phyloP scores from a whole-genome alignment of 768 basidiomycete species.

The Gelatoporia subvermispora region DNA sequence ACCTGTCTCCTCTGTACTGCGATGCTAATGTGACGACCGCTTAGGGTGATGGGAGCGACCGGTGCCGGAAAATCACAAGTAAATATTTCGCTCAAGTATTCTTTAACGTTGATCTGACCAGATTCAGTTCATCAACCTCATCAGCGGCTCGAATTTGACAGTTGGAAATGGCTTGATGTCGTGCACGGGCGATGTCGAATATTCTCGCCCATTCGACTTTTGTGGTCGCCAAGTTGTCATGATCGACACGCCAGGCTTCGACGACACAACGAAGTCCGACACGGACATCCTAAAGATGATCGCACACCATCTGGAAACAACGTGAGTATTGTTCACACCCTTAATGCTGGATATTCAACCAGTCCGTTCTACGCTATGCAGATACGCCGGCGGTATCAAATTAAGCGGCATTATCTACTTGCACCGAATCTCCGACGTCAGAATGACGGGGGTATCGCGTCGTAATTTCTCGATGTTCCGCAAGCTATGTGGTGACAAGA shows the following conservation, averaged over 20 bases:
- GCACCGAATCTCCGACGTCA: slow-evolving; percentile 21
- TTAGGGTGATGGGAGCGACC: slow-evolving; percentile 19
- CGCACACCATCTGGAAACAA: slow-evolving; percentile 5
- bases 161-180: slow-evolving; percentile 45
- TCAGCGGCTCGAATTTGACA: slow-evolving; percentile 43
- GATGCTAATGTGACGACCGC: background rate
- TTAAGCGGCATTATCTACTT: slow-evolving; percentile 23
- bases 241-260: slow-evolving; percentile 59
- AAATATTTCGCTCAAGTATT: background rate
- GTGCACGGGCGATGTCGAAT: slow-evolving; percentile 44
- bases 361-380: too few relatives aligned
- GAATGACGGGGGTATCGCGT: slow-evolving; percentile 17
- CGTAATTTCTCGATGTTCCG: slow-evolving; percentile 22
- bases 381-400: slow-evolving; percentile 10
- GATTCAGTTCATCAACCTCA: slow-evolving; percentile 47
- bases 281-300: slow-evolving; percentile 12
- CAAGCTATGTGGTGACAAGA: slow-evolving; percentile 19
- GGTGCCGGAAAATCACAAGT: slow-evolving; percentile 19
- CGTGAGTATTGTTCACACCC: too few relatives aligned
- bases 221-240: slow-evolving; percentile 38
- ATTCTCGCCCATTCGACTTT: slow-evolving; percentile 38
- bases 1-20: background rate
- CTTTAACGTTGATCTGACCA: background rate
- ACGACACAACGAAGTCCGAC: slow-evolving; percentile 38
- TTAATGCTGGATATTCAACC: too few relatives aligned